Evolutionary conservation across 2,329 filamentous ascomycete genomes (phyloP), one percentile per base, ranked within the genome.

Genomic region (Cryphonectria nitschkei): DNA sequence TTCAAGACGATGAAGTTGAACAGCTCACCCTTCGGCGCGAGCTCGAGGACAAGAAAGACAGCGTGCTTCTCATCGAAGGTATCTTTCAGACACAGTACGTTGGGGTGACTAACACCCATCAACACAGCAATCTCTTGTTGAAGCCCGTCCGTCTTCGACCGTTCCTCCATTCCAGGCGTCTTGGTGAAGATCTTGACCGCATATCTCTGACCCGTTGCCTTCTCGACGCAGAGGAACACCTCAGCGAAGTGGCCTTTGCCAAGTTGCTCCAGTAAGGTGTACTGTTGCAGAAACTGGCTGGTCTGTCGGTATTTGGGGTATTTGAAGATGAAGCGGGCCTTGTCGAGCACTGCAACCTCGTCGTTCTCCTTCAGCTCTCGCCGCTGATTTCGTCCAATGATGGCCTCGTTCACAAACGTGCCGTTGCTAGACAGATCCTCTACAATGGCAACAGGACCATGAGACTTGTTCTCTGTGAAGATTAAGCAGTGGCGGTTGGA

Each of bases 141-240:
- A 62, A 98, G 82, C 2, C 93, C 92, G 72, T 97, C 94, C 7
- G 91, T 90, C 80, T 95, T 95, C 26, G 93, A 92, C 74, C 89
- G 89, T 75, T 98, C 94, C 56, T 95, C 94, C 71, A 91, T 87
- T n/a, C 92, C 93, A 2, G 90, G 86, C 6, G 92, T 90, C 82
- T 94, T 96, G 76, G 94, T 94, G 78, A 99, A 98, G 71, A 96
- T 91, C 84, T 99, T 99, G 77, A 97, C 96, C 3, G 96, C 96
- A 79, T 90, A 98, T 69, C 92, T 89, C 75, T 90, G 87, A 9
- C 96, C 97, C 0, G 90, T 92, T 26, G 88, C 87, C 78, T 95
- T 95, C 80, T 99, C 95, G 1, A 96, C 88, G 76, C 95, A 97
- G 2, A 97, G 84, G 78, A 96, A 97, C 32, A 98, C 95, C 29